A percentile compares a stretch with the other conserved stretches of the same genome.
Evolutionary conservation across 257 asterid genomes (phyloP).

Genomic region (Leptodermis oblonga): DNA sequence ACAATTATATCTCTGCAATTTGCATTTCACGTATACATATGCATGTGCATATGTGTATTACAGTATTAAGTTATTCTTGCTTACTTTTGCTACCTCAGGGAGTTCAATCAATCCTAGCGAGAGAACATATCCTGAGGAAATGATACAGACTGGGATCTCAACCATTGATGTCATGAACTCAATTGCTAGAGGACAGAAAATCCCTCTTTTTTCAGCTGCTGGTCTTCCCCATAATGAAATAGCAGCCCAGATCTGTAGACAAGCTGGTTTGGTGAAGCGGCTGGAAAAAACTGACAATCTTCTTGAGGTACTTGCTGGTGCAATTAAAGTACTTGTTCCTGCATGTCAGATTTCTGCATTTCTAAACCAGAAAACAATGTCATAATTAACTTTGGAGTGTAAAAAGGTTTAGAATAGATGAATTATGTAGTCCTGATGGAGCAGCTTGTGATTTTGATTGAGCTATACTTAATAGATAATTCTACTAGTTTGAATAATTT

Average conservation of each 20-base stretch:
- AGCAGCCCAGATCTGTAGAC: constrained; percentile 99
- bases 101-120: constrained; percentile 99
- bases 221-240: constrained; percentile 99
- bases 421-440: background rate
- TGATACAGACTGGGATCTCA: constrained; percentile 98
- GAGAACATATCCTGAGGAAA: constrained; percentile 97
- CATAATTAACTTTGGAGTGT: background rate
- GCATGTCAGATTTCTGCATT: too few relatives aligned
- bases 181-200: constrained; percentile 96
- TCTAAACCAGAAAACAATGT: background rate
- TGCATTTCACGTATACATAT: background rate
- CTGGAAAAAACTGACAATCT: constrained; percentile 83
- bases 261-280: constrained; percentile 97
- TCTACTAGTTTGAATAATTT: background rate
- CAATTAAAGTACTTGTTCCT: too few relatives aligned
- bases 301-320: constrained; percentile 59
- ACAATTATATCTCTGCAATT: background rate
- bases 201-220: constrained; percentile 97
- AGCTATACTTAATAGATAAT: background rate
- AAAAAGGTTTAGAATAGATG: background rate
- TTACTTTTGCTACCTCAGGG: constrained; percentile 42
- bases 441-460: background rate
- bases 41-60: constrained; percentile 2
- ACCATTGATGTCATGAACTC: constrained; percentile 99
- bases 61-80: constrained; percentile 3